phyloP scores from a whole-genome alignment of 2,329 filamentous ascomycete species.

The Byssothecium circinans region DNA sequence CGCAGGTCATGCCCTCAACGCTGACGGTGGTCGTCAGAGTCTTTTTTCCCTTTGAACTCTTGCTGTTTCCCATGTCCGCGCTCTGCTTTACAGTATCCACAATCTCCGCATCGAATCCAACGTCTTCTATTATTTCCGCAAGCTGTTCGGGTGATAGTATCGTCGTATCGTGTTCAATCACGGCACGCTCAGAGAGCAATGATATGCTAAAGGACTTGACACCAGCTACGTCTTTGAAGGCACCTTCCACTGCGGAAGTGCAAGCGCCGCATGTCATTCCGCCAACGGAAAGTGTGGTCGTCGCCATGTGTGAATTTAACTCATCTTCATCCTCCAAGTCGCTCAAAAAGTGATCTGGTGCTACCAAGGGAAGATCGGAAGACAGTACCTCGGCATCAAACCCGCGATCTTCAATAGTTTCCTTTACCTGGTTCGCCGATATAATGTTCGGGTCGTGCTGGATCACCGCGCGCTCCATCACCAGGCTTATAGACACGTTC shows the following conservation, averaged over 20 bases:
- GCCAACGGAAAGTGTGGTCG: constrained; percentile 76
- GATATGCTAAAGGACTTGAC: constrained; percentile 80
- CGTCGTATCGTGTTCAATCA: constrained; percentile 74
- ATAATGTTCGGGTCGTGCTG: constrained; percentile 80
- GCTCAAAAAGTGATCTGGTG: constrained; percentile 41
- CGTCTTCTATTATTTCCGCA: constrained; percentile 62
- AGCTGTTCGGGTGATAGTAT: constrained; percentile 57
- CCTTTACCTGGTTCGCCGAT: constrained; percentile 72
- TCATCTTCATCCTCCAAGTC: constrained; percentile 39
- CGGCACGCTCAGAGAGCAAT: constrained; percentile 79
- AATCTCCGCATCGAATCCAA: constrained; percentile 79
- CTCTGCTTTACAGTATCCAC: constrained; percentile 66
- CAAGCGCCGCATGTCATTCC: constrained; percentile 93
- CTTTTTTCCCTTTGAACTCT: constrained; percentile 46
- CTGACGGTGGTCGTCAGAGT: constrained; percentile 77
- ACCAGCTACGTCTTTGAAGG: constrained; percentile 73
- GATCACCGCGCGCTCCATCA: constrained; percentile 94
- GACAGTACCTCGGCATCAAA: constrained; percentile 91
- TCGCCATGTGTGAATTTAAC: constrained; percentile 47
- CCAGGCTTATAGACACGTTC: constrained; percentile 85
- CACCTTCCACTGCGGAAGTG: constrained; percentile 80
- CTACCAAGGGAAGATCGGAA: constrained; percentile 67
- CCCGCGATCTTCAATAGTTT: constrained; percentile 87
- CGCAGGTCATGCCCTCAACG: constrained; percentile 97
- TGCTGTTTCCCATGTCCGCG: constrained; percentile 34